Base-by-base conservation (phyloP, 345 rosid genomes). In the Mallotus nudiflorus region DNA sequence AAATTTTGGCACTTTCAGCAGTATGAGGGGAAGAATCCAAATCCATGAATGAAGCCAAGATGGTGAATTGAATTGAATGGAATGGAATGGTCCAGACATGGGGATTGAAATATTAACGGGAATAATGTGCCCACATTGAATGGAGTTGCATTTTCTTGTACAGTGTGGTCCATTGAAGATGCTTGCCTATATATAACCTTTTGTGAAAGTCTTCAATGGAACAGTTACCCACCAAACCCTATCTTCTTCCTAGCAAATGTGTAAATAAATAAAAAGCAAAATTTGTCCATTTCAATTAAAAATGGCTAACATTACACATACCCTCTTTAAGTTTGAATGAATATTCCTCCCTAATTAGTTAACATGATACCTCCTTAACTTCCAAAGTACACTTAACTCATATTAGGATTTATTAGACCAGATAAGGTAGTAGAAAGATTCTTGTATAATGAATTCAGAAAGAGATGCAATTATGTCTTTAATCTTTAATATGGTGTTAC, bases 121-220 rank as follows among this genome's bases (percentile, higher is more conserved):
- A 72, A 75, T 71, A 68, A 24, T 33, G 76, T 67, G 77, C 16
- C 50, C 71, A 73, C 28, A 77, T 71, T 73, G 75, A 75, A 75
- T 81, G 80, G 78, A 55, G 64, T 45, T 53, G 59, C 11, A 60
- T 58, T 45, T 69, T 74, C 51, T 59, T 65, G 63, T 40, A 33
- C 31, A n/a, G n/a, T 71, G 81, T 78, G 85, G 85, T 84, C 87
- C 85, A 66, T 69, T 50, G 35, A 74, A 56, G 51, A 33, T 48
- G 73, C 66, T 20, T 67, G 31, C 20, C 42, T 42, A 27, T 48
- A 48, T 54, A 54, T 44, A 5, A 66, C 70, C 48, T 62, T 65
- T 61, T 66, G 45, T 75, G 62, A 27, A 62, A 52, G 68, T 71
- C 70, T 64, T 63, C 49, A 9, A 67, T 59, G 70, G 35, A 78